These are phyloP conservation scores for Macadamia integrifolia DNA, from an alignment of 164 flowering plant species.

Conservation along the genomic window DNA sequence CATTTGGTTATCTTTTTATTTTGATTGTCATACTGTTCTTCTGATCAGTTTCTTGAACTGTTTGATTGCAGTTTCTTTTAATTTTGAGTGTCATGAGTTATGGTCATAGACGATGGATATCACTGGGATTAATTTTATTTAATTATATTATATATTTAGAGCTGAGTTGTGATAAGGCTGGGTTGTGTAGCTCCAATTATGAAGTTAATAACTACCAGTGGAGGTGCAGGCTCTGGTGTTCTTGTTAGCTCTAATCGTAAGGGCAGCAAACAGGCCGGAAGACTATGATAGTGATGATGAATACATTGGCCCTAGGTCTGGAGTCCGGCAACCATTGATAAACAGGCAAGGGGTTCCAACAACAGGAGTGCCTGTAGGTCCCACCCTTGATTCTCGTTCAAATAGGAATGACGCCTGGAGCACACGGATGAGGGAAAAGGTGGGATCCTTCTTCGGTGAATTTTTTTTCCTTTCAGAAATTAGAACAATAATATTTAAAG, in stretches of 20 bases:
- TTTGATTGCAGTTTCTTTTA: no score
- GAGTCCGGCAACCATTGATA: slow-evolving; percentile 58
- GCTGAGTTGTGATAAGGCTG: no score
- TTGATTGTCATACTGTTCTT: no score
- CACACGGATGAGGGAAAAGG: slow-evolving; percentile 90
- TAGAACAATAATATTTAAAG: background rate
- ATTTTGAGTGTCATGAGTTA: no score
- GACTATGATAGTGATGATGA: slow-evolving; percentile 91
- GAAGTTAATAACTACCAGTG: background rate
- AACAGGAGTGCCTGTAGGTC: slow-evolving; percentile 63
- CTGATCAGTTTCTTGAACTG: no score
- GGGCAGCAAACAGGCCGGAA: slow-evolving; percentile 67
- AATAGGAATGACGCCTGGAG: slow-evolving; percentile 92
- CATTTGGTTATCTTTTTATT: no score
- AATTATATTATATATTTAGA: no score
- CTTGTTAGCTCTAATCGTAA: slow-evolving; percentile 58
- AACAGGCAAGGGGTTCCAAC: slow-evolving; percentile 52
- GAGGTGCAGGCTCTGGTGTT: slow-evolving; percentile 66
- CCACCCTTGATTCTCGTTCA: slow-evolving; percentile 58
- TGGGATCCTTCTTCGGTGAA: slow-evolving; percentile 5
- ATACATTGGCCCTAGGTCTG: slow-evolving; percentile 50
- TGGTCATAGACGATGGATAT: no score
- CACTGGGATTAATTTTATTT: no score
- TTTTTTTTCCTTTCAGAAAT: background rate
- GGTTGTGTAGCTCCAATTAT: no score